Base-by-base conservation (phyloP, 768 basidiomycete genomes). In the Tricholoma hemisulphureum region DNA sequence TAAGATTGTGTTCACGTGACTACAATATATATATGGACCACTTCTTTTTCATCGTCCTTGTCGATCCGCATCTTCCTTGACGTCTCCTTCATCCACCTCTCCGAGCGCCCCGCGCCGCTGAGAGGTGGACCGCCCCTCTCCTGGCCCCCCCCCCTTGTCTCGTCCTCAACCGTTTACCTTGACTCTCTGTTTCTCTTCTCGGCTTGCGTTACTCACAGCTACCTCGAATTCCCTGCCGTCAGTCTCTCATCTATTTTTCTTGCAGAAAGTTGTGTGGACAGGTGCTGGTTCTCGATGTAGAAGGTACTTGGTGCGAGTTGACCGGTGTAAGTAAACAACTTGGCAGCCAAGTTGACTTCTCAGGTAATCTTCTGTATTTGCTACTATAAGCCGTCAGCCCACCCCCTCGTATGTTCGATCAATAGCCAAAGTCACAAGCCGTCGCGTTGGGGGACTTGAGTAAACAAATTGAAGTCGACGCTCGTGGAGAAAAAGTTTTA, bases 401-500 rank as follows among this genome's bases (percentile, higher is more conserved):
- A 53, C 14, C 16, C 24, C 18, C 21, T n/a, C 50, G 9, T 53
- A 76, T 73, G 91, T 93, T 62, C 86, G 95, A 57, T 91, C 89
- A 49, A 95, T 95, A 58, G 91, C 93, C 6, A 85, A 86, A 60
- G 95, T 98, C 59, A 97, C 95, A 18, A 74, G 95, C 95, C 4
- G 94, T 97, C 69, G 95, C 94, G 0, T 75, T 89, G 51, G 95
- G 95, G 21, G 94, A 98, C 72, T 75, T 94, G 64, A 87, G 84
- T 51, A n/a, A 91, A 91, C 71, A 91, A 91, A 68, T 95, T 98
- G n/a, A 93, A 57, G 94, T 96, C 65, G 92, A 94, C 65, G n/a
- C n/a, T n/a, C n/a, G n/a, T n/a, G n/a, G n/a, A n/a, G n/a, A n/a
- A n/a, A n/a, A n/a, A n/a, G n/a, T n/a, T n/a, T n/a, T n/a, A n/a